These are phyloP conservation scores for Hygrophorus russula DNA, from an alignment of 768 basidiomycete genomes.

Conservation along the genomic window DNA sequence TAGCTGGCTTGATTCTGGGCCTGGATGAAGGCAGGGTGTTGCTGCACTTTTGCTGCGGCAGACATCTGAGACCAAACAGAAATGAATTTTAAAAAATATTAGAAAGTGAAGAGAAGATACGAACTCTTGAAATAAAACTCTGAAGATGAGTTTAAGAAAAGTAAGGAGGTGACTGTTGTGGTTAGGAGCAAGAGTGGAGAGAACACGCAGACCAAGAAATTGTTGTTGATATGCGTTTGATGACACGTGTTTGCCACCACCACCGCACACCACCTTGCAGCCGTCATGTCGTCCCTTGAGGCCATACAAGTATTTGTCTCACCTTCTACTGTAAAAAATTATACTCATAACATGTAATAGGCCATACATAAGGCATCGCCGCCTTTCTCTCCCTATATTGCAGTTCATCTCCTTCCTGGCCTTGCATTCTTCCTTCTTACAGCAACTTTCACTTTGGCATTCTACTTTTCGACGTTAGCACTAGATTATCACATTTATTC, in stretches of 20 bases:
- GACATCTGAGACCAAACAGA: conserved; percentile 38
- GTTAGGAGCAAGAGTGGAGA: conserved; percentile 1
- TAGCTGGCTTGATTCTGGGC: conserved; percentile 73
- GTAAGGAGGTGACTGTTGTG: conserved; percentile 3
- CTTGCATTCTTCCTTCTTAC: conserved; percentile 65
- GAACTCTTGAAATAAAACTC: background rate
- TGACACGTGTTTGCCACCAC: conserved; percentile 50
- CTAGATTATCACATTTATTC: conserved; percentile 5
- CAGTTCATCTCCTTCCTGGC: conserved; percentile 59
- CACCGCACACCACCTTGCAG: conserved; percentile 12
- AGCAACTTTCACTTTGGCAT: conserved; percentile 72
- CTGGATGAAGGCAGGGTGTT: conserved; percentile 80
- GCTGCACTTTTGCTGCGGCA: conserved; percentile 71
- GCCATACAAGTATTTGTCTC: conserved; percentile 34
- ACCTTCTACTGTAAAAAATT: conserved; percentile 11
- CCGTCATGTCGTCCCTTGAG: conserved; percentile 45
- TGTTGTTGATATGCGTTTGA: conserved; percentile 37
- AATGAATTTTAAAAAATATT: too few relatives aligned
- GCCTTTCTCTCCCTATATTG: conserved; percentile 58
- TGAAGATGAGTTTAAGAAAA: background rate
- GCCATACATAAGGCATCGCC: conserved; percentile 56
- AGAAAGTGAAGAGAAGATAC: background rate
- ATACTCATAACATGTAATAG: conserved; percentile 19
- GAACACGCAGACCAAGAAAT: conserved; percentile 13
- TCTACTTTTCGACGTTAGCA: conserved; percentile 82